Conservation (phyloP, 257 asterid species). For the Ophiorrhiza pumila region DNA sequence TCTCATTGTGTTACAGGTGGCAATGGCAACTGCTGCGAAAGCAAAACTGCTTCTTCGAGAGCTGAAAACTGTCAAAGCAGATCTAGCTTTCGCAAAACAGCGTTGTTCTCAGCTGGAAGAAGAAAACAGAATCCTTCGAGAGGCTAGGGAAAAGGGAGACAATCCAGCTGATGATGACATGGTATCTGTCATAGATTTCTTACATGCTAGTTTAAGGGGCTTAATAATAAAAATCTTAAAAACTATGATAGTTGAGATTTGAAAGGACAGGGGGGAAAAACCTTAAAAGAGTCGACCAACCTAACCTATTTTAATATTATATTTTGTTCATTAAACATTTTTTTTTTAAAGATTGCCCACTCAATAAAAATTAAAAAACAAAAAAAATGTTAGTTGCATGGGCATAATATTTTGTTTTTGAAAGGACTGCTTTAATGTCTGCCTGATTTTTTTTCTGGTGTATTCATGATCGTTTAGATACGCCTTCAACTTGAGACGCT, state of each 20-base stretch:
- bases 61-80: slow-evolving; percentile 82
- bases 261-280: background rate
- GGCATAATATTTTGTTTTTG: slow-evolving; percentile 40
- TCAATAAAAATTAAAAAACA: background rate
- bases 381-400: background rate
- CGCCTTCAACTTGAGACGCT: slow-evolving; percentile 89
- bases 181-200: slow-evolving; percentile 33
- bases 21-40: slow-evolving; percentile 96
- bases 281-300: too few species aligned
- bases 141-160: slow-evolving; percentile 68
- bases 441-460: background rate
- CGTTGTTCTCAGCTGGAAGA: slow-evolving; percentile 88
- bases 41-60: slow-evolving; percentile 87
- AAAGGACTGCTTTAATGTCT: background rate
- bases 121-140: slow-evolving; percentile 77
- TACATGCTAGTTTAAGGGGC: background rate
- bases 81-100: slow-evolving; percentile 71
- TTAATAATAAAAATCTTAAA: background rate
- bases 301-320: too few species aligned
- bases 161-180: slow-evolving; percentile 86
- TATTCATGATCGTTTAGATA: slow-evolving; percentile 36
- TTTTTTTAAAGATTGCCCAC: too few species aligned
- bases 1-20: slow-evolving; percentile 53
- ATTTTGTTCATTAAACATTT: too few species aligned
- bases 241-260: background rate